Evolutionary conservation across 2,329 filamentous ascomycete genomes (phyloP).

Genomic region (Zymoseptoria brevis): DNA sequence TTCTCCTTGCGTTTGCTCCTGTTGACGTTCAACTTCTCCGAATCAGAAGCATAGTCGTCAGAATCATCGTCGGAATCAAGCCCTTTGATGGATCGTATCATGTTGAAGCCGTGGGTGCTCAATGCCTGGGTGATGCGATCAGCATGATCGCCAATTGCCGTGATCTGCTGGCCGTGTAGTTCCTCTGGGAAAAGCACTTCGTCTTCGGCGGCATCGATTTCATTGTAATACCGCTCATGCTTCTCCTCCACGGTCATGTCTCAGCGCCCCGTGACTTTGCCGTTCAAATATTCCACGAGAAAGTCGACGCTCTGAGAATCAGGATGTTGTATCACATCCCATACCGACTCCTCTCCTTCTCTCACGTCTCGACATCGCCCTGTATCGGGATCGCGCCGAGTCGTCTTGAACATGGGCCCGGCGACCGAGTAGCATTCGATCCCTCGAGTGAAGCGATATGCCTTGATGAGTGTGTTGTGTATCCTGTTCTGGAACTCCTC

Average conservation of each 20-base stretch:
- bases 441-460: constrained; percentile 26
- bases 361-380: constrained; percentile 31
- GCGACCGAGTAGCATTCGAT: constrained; percentile 29
- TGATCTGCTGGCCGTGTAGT: constrained; percentile 1
- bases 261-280: not conserved
- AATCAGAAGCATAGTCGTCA: constrained; percentile 9
- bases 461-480: constrained; percentile 31
- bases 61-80: constrained; percentile 25
- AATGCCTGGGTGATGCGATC: not conserved
- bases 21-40: not conserved
- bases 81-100: constrained; percentile 3
- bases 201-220: constrained; percentile 37
- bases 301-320: not conserved
- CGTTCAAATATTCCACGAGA: not conserved
- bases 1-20: constrained; percentile 5
- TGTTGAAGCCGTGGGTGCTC: not conserved
- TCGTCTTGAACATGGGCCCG: constrained; percentile 31
- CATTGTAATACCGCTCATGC: constrained; percentile 29
- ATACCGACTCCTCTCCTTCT: constrained; percentile 31
- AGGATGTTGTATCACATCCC: constrained; percentile 23
- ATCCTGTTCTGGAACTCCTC: constrained; percentile 10
- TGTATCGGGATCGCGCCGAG: constrained; percentile 31
- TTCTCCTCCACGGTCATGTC: constrained; percentile 8
- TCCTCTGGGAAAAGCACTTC: constrained; percentile 36
- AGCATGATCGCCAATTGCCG: not conserved